Evolutionary conservation across 441 rosid genomes (phyloP), one percentile per base, ranked within the genome.

Genomic region (Gossypium trilobum): DNA sequence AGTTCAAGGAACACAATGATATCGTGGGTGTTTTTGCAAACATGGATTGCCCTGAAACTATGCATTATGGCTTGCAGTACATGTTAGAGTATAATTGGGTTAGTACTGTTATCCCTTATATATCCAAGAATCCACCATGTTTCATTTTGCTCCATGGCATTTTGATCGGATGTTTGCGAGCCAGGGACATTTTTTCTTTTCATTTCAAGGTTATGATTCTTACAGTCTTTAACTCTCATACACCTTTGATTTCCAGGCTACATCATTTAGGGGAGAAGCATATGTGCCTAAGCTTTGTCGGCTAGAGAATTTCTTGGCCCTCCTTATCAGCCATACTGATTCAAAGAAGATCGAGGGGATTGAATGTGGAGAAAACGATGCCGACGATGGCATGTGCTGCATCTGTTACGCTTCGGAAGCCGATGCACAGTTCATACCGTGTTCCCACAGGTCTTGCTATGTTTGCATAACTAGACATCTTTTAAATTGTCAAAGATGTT

Each of bases 401-500:
- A 91, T 95, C 78, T 95, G 99, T 82, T 95, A 87, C 9, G 83
- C 87, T 0, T 70, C 82, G 0, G 84, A 85, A 67, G 91, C 93
- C 13, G 90, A 93, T 77, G 91, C 97, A 16, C 73, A 77, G 83
- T 86, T 95, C 59, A 81, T 78, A n/a, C 97, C 99, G 1, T 95
- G 99, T 82, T 88, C 87, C 16, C 98, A 93, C 75, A 83, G 78
- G 31, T 95, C 98, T 5, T 95, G 99, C 81, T 86, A 87, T 70
- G 95, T 96, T 29, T 95, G 99, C 92, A 93, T 92, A 80, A 88
- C 88, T 17, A 87, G 99, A 64, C 99, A 95, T 82, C 97, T 90
- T 68, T 84, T 91, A 27, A 95, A 95, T 25, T 91, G 95, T 78
- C 86, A 86, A 78, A 87, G 98, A 83, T 95, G 99, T 78, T 95